phyloP scores from a whole-genome alignment of 495 filamentous ascomycete species.

The Staphylotrichum tortipilum region DNA sequence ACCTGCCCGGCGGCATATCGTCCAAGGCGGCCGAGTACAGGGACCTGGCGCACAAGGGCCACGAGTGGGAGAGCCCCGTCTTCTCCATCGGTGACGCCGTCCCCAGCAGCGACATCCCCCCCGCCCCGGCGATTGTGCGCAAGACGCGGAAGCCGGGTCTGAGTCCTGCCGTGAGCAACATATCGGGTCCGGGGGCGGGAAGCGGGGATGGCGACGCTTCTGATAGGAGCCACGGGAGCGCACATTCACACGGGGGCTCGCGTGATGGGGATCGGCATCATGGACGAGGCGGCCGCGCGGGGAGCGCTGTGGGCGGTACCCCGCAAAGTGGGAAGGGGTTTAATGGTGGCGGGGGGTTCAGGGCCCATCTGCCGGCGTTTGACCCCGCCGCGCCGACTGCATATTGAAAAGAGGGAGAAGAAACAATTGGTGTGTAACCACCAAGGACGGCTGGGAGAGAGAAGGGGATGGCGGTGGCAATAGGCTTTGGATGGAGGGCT shows the following conservation, averaged over 20 bases:
- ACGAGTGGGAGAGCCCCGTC: conserved; percentile 90
- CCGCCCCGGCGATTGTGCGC: conserved; percentile 52
- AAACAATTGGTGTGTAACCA: background rate
- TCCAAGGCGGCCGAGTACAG: conserved; percentile 93
- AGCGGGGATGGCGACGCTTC: too few relatives aligned
- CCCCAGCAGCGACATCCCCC: conserved; percentile 62
- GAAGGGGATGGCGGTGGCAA: background rate
- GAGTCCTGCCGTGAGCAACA: background rate
- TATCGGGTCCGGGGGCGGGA: too few relatives aligned
- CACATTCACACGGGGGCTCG: too few relatives aligned
- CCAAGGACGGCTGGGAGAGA: background rate
- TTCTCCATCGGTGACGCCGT: conserved; percentile 79
- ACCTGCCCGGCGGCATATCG: conserved; percentile 82
- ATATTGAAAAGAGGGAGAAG: background rate
- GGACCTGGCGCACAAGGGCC: conserved; percentile 76
- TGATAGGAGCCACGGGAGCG: too few relatives aligned
- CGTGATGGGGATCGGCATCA: background rate
- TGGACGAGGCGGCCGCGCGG: background rate
- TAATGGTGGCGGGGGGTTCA: background rate
- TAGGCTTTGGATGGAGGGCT: too few relatives aligned
- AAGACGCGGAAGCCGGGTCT: conserved; percentile 44
- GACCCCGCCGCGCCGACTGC: background rate
- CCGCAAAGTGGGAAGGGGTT: too few relatives aligned
- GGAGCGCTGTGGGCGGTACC: too few relatives aligned
- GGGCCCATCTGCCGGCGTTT: background rate